Base-by-base conservation (phyloP, 805 yeast species). In the Lipomyces yamadae region DNA sequence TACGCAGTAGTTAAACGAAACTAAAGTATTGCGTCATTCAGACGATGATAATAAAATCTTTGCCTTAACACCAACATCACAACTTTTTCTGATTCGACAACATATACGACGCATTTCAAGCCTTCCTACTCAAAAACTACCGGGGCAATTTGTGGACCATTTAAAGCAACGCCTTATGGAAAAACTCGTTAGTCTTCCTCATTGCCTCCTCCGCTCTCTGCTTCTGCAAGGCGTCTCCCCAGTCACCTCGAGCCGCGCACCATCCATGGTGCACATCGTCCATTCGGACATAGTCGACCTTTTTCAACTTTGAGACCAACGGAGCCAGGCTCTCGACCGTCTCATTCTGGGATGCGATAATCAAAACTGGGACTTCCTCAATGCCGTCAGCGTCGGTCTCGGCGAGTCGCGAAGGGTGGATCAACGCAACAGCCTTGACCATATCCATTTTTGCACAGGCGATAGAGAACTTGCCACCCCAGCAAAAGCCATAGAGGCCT, bases 141-240 rank as follows among this genome's bases (percentile, higher is more conserved):
- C 4, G 3, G n/a, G n/a, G 2, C 24, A 42, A 42, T 15, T 5
- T 15, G 24, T 24, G 15, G 86, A 6, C 7, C 0, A 42, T 86
- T 3, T 85, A 55, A 42, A 64, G 42, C 59, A 66, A 60, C 7
- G 24, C 30, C 42, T 55, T 61, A 15, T 53, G 58, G 56, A 70
- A 70, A 35, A 70, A 70, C 13, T 55, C 62, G 24, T 58, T 61
- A 1, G 58, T 39, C 56, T 59, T 64, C 3, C 50, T 42, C 45
- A 65, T 56, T n/a, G 72, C 68, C 34, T 70, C 71, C 60, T 66
- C 63, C 18, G 69, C 67, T n/a, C 71, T 52, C 61, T 56, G 50
- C 61, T 65, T 63, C 45, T 70, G 68, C 59, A 42, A 62, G 11
- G 58, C 48, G 24, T 58, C 66, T 7, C 61, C 34, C 67, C 67